Evolutionary conservation across 2,329 filamentous ascomycete genomes (phyloP).

Genomic region (Fusarium siculi): DNA sequence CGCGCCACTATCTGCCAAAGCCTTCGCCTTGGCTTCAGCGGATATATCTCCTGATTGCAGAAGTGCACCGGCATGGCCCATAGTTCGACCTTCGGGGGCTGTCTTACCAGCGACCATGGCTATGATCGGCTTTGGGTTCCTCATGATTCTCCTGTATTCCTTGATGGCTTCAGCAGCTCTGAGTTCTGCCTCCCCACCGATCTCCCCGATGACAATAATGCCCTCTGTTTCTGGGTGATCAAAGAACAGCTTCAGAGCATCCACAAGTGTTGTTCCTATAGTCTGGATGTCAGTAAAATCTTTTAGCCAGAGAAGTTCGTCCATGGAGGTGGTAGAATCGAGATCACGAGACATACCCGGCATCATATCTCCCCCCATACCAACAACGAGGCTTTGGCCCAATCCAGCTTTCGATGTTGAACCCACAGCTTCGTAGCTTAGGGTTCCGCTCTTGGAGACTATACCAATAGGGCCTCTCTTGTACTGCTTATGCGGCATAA

Average conservation of each 20-base stretch:
- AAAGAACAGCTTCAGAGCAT: slow-evolving; percentile 75
- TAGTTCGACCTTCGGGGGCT: slow-evolving; percentile 69
- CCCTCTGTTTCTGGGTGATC: slow-evolving; percentile 74
- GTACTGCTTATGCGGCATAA: slow-evolving; percentile 56
- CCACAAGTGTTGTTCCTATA: slow-evolving; percentile 72
- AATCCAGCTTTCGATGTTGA: slow-evolving; percentile 77
- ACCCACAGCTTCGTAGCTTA: slow-evolving; percentile 83
- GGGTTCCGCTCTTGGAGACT: slow-evolving; percentile 80
- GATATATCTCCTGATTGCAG: slow-evolving; percentile 46
- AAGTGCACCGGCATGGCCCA: slow-evolving; percentile 80
- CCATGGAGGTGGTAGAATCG: no score
- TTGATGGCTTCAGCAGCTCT: slow-evolving; percentile 77
- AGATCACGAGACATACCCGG: slow-evolving; percentile 58
- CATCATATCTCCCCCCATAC: slow-evolving; percentile 80
- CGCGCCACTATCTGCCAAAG: slow-evolving; percentile 50
- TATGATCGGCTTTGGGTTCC: slow-evolving; percentile 71
- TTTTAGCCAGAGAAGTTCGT: no score
- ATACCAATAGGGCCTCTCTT: slow-evolving; percentile 75
- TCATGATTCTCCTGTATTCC: slow-evolving; percentile 64
- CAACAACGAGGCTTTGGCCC: slow-evolving; percentile 80
- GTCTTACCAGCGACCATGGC: slow-evolving; percentile 74
- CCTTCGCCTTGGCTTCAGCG: slow-evolving; percentile 49
- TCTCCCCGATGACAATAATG: slow-evolving; percentile 77
- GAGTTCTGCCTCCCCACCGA: slow-evolving; percentile 76
- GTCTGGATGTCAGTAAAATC: background rate